Evolutionary conservation across 768 basidiomycete genomes (phyloP).

Genomic region (Russula olivacea): DNA sequence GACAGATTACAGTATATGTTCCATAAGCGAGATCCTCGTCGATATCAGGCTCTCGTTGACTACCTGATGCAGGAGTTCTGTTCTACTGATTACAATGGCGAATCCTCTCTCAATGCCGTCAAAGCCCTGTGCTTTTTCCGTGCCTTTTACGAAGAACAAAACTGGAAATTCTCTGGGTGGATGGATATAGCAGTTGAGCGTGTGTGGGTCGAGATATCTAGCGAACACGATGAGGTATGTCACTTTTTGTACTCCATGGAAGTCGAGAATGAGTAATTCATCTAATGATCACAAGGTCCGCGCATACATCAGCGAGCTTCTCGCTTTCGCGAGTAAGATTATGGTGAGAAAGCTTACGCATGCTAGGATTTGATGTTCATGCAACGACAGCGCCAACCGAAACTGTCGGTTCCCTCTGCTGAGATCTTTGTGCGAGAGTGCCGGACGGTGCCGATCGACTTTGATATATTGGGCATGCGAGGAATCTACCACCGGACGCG

Average conservation of each 20-base stretch:
- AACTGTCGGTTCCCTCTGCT: conserved; percentile 52
- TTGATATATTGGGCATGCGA: conserved; percentile 72
- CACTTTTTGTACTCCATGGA: conserved; percentile 8
- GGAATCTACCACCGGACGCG: conserved; percentile 55
- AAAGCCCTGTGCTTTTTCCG: conserved; percentile 65
- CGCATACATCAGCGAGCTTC: conserved; percentile 65
- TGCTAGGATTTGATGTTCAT: conserved; percentile 3
- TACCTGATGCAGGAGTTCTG: conserved; percentile 60
- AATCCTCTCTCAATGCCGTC: conserved; percentile 75
- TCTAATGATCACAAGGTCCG: conserved; percentile 46
- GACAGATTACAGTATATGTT: conserved; percentile 55
- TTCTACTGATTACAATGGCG: conserved; percentile 68
- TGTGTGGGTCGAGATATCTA: conserved; percentile 64
- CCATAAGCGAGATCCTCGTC: conserved; percentile 74
- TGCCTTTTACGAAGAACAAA: conserved; percentile 65
- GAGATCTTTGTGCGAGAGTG: conserved; percentile 68
- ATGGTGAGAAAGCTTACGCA: conserved; percentile 40
- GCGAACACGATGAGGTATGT: conserved; percentile 74
- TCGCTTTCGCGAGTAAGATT: conserved; percentile 67
- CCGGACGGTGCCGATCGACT: conserved; percentile 44
- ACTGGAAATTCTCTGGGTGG: conserved; percentile 81
- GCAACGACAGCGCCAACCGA: conserved; percentile 52
- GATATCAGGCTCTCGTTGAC: conserved; percentile 74
- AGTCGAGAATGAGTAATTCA: background rate
- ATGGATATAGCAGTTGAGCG: conserved; percentile 56